Conservation (phyloP, 2,329 filamentous ascomycete genomes). For the Verticillium alfalfae region DNA sequence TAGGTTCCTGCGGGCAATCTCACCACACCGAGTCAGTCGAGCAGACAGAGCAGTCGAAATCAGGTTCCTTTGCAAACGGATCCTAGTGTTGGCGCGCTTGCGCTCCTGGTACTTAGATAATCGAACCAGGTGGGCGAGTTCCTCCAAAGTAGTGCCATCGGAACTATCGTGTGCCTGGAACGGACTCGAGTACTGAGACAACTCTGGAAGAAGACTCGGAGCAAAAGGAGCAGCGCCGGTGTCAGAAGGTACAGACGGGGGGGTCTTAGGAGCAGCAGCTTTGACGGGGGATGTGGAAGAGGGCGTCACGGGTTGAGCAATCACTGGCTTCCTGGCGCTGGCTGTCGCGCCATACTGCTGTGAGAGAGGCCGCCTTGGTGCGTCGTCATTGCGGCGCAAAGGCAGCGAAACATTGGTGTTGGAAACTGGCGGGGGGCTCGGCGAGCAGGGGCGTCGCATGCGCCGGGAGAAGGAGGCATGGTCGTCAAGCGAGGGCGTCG, state of each 20-base stretch:
- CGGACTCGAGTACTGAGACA: conserved; percentile 60
- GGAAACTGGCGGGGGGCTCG: conserved; percentile 46
- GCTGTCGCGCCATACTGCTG: conserved; percentile 28
- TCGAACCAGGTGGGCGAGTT: conserved; percentile 72
- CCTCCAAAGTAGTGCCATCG: conserved; percentile 66
- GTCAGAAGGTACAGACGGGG: conserved; percentile 28
- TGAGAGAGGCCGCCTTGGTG: conserved; percentile 31
- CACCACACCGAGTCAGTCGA: conserved; percentile 68
- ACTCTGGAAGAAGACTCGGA: conserved; percentile 49
- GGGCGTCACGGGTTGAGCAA: conserved; percentile 35
- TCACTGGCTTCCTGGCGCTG: conserved; percentile 41
- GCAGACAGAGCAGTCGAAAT: conserved; percentile 71
- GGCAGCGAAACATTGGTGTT: conserved; percentile 36
- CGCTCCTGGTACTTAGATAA: conserved; percentile 77
- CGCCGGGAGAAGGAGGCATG: conserved; percentile 41
- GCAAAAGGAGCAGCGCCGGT: conserved; percentile 24
- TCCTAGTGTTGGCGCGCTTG: conserved; percentile 67
- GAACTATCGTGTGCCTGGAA: conserved; percentile 50
- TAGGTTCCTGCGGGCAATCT: conserved; percentile 68
- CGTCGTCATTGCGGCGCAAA: conserved; percentile 37
- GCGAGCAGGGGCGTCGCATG: conserved; percentile 44
- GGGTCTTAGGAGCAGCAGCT: conserved; percentile 18
- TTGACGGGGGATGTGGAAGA: conserved; percentile 16
- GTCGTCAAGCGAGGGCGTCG: conserved; percentile 49
- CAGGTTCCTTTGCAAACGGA: conserved; percentile 68